Base-by-base conservation (phyloP, 192 early-diverging fungal species). In the Oehlia diaphana region DNA sequence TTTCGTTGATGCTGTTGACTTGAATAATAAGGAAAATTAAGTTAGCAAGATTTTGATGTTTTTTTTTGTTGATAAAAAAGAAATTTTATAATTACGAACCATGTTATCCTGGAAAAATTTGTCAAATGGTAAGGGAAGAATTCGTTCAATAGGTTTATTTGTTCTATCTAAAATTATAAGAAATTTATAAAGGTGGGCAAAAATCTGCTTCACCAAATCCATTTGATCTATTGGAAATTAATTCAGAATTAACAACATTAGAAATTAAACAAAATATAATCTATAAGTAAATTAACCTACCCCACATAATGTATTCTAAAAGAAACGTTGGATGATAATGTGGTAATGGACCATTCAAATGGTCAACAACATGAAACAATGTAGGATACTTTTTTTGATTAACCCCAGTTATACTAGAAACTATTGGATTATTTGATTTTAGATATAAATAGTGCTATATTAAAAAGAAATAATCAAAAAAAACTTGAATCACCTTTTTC, bases 261-360 rank as follows among this genome's bases (percentile, higher is more conserved):
- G 37, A 33, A 63, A 6, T 61, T 19, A 37, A 61, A 44, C 5
- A 23, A 74, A 61, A 7, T 28, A n/a, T 53, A 76, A 47, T 9
- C 16, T 21, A 31, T 2, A 44, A 23, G 7, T 35, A 26, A 39
- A 21, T 47, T 50, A 71, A 79, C 74, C 78, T 86, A 88, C 90
- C 91, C 92, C 92, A 94, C 75, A 94, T 75, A 42, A 95, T 81
- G 80, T 93, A 91, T 42, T 94, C 88, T 9, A 90, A 81, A 63
- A 96, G 77, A 16, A 93, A 80, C 26, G 85, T 81, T 14, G 94
- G 94, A 78, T 96, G 92, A 76, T 95, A 92, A 74, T 93, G 91
- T 2, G 90, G 91, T 7, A 96, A 83, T 2, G 93, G 87, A 0
- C 90, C 90, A 80, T 91, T 88, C 76, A 87, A 83, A 19, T 81